These are phyloP conservation scores for Colletotrichum eremochloae DNA, from an alignment of 2,329 filamentous ascomycete species.

Conservation along the genomic window DNA sequence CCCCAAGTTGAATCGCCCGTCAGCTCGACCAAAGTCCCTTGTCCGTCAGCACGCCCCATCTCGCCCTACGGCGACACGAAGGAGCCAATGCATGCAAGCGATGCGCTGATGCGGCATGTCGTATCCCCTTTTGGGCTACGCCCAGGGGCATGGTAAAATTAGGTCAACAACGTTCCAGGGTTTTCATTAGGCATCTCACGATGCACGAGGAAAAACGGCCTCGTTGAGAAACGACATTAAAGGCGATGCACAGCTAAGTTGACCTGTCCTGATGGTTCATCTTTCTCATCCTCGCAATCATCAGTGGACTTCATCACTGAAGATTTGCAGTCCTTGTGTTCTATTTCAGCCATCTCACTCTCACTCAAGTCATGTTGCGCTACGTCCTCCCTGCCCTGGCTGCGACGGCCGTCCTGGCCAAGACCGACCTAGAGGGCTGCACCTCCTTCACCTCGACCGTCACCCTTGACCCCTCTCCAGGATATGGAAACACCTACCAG, in stretches of 20 bases:
- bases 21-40: neutral
- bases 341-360: neutral
- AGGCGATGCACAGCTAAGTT: neutral
- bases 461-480: constrained; percentile 39
- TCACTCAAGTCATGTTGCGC: constrained; percentile 3
- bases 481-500: constrained; percentile 51
- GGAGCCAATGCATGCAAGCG: constrained; percentile 1
- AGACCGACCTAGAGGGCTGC: constrained; percentile 62
- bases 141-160: neutral
- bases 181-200: neutral
- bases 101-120: constrained; percentile 11
- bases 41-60: neutral
- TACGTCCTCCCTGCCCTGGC: constrained; percentile 46
- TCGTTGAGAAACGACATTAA: neutral
- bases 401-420: constrained; percentile 52
- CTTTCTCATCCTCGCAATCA: neutral
- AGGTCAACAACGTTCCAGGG: neutral
- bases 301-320: neutral
- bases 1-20: neutral
- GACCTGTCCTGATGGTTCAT: neutral
- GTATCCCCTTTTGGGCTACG: neutral
- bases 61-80: neutral
- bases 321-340: too few relatives aligned
- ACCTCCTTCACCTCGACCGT: constrained; percentile 50
- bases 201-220: too few relatives aligned